Conservation (phyloP, 306 rosid species). For the Phaseolus lunatus region DNA sequence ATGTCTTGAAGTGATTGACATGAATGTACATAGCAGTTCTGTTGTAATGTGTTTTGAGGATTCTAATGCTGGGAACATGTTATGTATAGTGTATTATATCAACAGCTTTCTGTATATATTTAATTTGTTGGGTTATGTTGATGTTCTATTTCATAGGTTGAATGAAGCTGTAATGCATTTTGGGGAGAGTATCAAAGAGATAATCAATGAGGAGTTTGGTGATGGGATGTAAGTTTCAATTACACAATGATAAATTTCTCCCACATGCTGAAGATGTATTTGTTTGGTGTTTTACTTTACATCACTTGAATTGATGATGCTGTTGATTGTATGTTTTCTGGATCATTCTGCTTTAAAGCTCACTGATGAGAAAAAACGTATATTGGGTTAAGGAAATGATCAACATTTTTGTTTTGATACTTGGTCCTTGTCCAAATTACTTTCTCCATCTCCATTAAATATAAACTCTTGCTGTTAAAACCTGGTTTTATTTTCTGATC, state of each 20-base stretch:
- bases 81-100: conserved; percentile 7
- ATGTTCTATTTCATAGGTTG: conserved; percentile 63
- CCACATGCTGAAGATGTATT: conserved; percentile 6
- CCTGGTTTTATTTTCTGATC: background rate
- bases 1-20: conserved; percentile 23
- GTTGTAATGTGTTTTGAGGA: background rate
- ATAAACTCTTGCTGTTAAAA: background rate
- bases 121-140: conserved; percentile 32
- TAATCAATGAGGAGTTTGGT: conserved; percentile 94
- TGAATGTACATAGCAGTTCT: background rate
- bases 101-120: background rate
- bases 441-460: background rate
- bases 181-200: conserved; percentile 97
- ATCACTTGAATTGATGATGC: conserved; percentile 5
- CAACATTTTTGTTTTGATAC: background rate
- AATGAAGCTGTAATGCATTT: conserved; percentile 96
- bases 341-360: background rate
- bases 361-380: background rate
- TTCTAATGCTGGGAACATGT: conserved; percentile 17
- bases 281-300: conserved; percentile 13
- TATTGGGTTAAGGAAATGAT: background rate
- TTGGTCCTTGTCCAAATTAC: background rate
- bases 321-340: conserved; percentile 14
- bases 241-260: conserved; percentile 20
- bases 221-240: conserved; percentile 89